Conservation (phyloP, 2,329 filamentous ascomycete species). For the Didymellaceae sp. region DNA sequence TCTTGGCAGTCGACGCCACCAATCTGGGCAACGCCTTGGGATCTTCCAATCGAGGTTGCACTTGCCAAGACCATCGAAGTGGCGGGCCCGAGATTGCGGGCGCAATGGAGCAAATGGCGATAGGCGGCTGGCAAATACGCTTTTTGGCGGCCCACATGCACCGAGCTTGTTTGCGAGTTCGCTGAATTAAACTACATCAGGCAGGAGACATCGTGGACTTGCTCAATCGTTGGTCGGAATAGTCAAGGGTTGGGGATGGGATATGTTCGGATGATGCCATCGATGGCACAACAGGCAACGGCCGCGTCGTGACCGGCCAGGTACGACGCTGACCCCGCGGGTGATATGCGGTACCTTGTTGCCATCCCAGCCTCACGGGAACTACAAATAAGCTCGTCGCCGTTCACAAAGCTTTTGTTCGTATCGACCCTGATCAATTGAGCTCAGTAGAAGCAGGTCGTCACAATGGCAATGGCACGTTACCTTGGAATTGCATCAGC, state of each 20-base stretch:
- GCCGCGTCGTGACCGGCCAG: conserved; percentile 14
- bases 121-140: conserved; percentile 29
- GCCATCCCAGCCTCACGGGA: conserved; percentile 13
- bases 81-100: conserved; percentile 18
- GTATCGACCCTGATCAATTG: conserved; percentile 36
- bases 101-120: conserved; percentile 25
- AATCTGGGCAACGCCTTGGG: conserved; percentile 18
- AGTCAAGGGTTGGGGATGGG: conserved; percentile 1
- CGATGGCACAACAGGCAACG: conserved; percentile 18
- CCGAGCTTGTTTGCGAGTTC: conserved; percentile 33
- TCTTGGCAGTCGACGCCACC: conserved; percentile 18
- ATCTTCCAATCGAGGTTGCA: conserved; percentile 13
- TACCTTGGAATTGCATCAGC: conserved; percentile 41
- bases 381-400: conserved; percentile 35
- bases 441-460: conserved; percentile 34
- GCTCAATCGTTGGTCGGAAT: conserved; percentile 7
- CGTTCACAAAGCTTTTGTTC: conserved; percentile 21
- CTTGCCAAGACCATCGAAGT: conserved; percentile 26
- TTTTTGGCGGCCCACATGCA: conserved; percentile 29
- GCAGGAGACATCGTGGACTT: conserved; percentile 28
- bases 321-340: conserved; percentile 22
- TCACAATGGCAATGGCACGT: conserved; percentile 44
- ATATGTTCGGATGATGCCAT: conserved; percentile 28
- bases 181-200: conserved; percentile 24
- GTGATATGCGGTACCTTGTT: conserved; percentile 18